Evolutionary conservation across 2,329 filamentous ascomycete genomes (phyloP).

Genomic region (Sarocladium oryzae): DNA sequence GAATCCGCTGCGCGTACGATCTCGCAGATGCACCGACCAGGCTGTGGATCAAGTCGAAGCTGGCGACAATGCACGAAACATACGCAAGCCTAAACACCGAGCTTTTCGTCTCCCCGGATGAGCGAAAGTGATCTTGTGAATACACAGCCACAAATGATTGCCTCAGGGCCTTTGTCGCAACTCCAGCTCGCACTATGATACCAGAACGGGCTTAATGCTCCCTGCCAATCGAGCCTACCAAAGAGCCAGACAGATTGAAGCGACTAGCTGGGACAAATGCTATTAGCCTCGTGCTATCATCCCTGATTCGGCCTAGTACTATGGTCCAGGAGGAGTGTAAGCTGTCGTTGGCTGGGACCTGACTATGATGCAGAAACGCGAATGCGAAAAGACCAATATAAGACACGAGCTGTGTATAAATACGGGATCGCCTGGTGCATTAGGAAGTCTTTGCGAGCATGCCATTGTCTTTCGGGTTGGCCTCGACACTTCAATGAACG

Average conservation of each 20-base stretch:
- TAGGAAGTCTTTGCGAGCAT: not conserved
- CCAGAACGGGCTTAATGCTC: not conserved
- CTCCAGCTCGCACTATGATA: not conserved
- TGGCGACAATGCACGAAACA: not conserved
- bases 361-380: too few relatives aligned
- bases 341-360: too few relatives aligned
- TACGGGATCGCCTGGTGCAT: not conserved
- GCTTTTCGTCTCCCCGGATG: constrained; percentile 1
- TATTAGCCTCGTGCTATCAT: constrained; percentile 1
- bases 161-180: too few relatives aligned
- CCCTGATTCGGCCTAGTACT: not conserved
- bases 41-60: constrained; percentile 8
- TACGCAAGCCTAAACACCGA: constrained; percentile 3
- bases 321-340: too few relatives aligned
- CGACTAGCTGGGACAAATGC: too few relatives aligned
- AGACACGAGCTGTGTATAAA: not conserved
- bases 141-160: too few relatives aligned
- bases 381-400: too few relatives aligned
- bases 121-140: not conserved
- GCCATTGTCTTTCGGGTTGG: too few relatives aligned
- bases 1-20: constrained; percentile 6
- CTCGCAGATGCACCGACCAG: constrained; percentile 1
- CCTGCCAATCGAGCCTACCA: not conserved
- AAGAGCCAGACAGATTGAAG: too few relatives aligned
- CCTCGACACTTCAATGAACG: too few relatives aligned